These are phyloP conservation scores for Bombardia bombarda DNA, from an alignment of 495 filamentous ascomycete genomes.

Conservation along the genomic window DNA sequence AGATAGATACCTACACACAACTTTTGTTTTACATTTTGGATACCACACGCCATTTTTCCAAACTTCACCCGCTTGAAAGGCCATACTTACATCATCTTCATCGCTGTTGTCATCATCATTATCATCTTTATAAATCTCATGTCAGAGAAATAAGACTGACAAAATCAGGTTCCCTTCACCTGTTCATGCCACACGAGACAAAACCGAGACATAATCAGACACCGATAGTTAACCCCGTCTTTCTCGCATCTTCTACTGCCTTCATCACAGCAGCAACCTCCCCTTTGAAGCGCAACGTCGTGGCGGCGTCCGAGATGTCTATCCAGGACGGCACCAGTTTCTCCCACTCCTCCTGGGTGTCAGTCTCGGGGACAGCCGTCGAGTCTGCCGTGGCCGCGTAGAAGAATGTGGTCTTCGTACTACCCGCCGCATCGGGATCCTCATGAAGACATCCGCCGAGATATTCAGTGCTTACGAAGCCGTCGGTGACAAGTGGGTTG, in stretches of 20 bases:
- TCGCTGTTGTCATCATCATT: too few relatives aligned
- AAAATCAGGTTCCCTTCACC: too few relatives aligned
- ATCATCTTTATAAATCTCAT: too few relatives aligned
- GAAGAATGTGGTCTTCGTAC: conserved; percentile 23
- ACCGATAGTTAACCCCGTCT: conserved; percentile 13
- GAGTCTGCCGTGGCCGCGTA: conserved; percentile 23
- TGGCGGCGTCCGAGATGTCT: conserved; percentile 10
- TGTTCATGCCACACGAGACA: too few relatives aligned
- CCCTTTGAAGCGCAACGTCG: conserved; percentile 18
- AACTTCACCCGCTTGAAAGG: too few relatives aligned
- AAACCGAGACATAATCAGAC: too few relatives aligned
- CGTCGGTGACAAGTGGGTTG: conserved; percentile 18
- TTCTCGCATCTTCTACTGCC: conserved; percentile 13
- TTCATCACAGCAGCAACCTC: conserved; percentile 18
- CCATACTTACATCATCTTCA: too few relatives aligned
- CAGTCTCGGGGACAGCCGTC: conserved; percentile 7
- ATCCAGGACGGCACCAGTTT: conserved; percentile 19
- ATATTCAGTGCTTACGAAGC: conserved; percentile 18
- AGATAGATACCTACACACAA: too few relatives aligned
- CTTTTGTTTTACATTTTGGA: too few relatives aligned
- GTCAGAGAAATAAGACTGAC: too few relatives aligned
- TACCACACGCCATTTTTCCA: too few relatives aligned
- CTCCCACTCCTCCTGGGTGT: conserved; percentile 24
- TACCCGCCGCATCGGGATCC: conserved; percentile 21
- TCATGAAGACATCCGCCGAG: conserved; percentile 19